A percentile compares a stretch with the other conserved stretches of the same genome.
Conservation (phyloP, 1,139 yeast genomes). For the Protomyces pachydermus region DNA sequence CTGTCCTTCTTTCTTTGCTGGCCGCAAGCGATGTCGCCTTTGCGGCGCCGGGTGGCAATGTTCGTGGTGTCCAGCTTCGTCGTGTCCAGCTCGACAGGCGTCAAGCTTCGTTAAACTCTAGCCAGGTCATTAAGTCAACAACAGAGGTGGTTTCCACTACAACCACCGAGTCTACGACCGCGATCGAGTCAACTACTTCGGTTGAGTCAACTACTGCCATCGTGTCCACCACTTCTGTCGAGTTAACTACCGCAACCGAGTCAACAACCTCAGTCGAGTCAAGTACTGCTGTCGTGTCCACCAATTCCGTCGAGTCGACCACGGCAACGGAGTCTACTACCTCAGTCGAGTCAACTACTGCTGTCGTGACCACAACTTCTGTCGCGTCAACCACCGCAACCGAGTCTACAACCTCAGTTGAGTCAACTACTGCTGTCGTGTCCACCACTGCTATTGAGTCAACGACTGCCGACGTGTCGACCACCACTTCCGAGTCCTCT, state of each 20-base stretch:
- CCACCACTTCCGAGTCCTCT: not conserved
- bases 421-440: not conserved
- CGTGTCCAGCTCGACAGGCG: not conserved
- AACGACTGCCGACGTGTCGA: not conserved
- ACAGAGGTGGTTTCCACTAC: too few species aligned
- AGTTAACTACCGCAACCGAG: not conserved
- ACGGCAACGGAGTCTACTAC: not conserved
- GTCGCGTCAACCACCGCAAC: not conserved
- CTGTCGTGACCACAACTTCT: too few species aligned
- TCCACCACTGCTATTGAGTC: not conserved
- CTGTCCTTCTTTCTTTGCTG: not conserved
- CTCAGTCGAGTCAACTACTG: not conserved
- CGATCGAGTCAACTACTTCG: not conserved
- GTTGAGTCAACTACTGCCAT: not conserved
- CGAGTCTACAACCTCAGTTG: not conserved
- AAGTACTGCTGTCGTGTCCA: not conserved
- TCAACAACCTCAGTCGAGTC: not conserved
- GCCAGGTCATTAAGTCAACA: not conserved
- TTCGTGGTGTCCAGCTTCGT: not conserved
- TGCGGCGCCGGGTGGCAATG: not conserved
- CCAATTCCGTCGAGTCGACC: not conserved
- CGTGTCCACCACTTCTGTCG: not conserved
- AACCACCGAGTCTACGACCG: not conserved
- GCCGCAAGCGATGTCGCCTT: not conserved
- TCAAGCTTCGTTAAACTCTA: not conserved